A percentile compares a stretch with the other conserved stretches of the same genome.
Evolutionary conservation across 1,139 yeast species (phyloP).

Genomic region (Lodderomyces pseudojiufengensis): DNA sequence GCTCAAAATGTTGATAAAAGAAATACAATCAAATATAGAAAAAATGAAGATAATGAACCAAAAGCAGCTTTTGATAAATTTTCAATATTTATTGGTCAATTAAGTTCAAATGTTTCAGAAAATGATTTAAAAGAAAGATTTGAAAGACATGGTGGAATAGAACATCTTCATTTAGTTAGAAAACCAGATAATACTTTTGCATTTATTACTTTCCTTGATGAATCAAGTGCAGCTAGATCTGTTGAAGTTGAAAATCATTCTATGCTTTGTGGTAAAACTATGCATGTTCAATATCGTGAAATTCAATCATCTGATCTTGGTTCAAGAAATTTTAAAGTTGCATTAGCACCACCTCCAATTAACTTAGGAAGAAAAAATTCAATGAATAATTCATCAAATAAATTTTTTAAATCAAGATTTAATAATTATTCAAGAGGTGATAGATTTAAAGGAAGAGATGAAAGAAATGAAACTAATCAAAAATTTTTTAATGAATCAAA

Average conservation of each 20-base stretch:
- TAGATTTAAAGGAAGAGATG: conserved; percentile 8
- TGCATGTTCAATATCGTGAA: conserved; percentile 82
- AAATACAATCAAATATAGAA: conserved; percentile 1
- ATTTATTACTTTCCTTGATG: conserved; percentile 60
- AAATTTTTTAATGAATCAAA: too few relatives aligned
- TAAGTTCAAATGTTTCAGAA: conserved; percentile 52
- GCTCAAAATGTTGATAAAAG: conserved; percentile 65
- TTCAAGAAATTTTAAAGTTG: conserved; percentile 22
- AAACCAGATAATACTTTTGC: conserved; percentile 61
- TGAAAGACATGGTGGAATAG: conserved; percentile 62
- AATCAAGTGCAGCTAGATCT: conserved; percentile 77
- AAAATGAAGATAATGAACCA: conserved; percentile 7
- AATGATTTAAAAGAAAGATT: conserved; percentile 56
- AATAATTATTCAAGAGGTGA: conserved; percentile 15
- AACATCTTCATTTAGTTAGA: conserved; percentile 48
- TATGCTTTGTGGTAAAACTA: conserved; percentile 64
- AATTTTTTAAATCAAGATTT: conserved; percentile 13
- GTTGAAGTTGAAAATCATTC: conserved; percentile 81
- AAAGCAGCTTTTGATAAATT: conserved; percentile 52
- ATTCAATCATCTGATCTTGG: conserved; percentile 25
- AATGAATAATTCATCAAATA: conserved; percentile 10
- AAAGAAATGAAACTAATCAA: background rate
- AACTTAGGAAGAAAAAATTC: conserved; percentile 42
- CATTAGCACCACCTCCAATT: conserved; percentile 74
- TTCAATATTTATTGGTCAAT: conserved; percentile 76